Evolutionary conservation across 495 filamentous ascomycete species (phyloP).

Genomic region (Cudoniella acicularis): DNA sequence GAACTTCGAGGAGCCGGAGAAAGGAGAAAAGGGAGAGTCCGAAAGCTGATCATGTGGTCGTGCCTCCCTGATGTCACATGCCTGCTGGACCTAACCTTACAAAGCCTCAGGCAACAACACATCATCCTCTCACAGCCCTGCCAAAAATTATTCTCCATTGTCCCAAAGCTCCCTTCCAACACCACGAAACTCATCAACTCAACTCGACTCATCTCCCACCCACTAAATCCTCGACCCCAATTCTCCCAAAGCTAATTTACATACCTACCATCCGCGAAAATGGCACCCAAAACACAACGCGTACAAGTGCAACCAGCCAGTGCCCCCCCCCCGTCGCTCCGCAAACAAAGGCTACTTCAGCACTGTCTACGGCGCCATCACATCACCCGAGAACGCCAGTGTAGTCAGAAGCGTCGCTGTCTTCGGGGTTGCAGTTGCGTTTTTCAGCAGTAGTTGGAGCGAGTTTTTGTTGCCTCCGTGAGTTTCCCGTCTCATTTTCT

Average conservation of each 20-base stretch:
- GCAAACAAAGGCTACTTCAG: conserved; percentile 47
- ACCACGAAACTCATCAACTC: too few species aligned
- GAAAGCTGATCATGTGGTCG: too few species aligned
- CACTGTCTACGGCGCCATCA: conserved; percentile 58
- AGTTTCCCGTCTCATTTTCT: conserved; percentile 33
- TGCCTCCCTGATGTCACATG: too few species aligned
- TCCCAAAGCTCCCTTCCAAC: too few species aligned
- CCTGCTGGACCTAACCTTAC: too few species aligned
- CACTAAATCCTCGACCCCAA: background rate
- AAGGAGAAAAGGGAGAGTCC: too few species aligned
- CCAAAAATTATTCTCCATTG: too few species aligned
- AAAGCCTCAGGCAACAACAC: too few species aligned
- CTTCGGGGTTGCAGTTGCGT: conserved; percentile 70
- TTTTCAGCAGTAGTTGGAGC: conserved; percentile 70
- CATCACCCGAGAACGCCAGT: conserved; percentile 67
- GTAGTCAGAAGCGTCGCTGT: conserved; percentile 69
- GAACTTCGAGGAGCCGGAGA: too few species aligned
- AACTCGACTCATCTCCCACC: background rate
- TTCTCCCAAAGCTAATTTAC: background rate
- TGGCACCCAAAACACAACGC: conserved; percentile 34
- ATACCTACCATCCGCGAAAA: conserved; percentile 5
- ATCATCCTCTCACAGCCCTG: too few species aligned
- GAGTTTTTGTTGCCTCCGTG: conserved; percentile 73
- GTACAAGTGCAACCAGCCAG: conserved; percentile 34
- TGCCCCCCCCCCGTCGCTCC: conserved; percentile 19